phyloP scores from a whole-genome alignment of 1,139 yeast species.

The Yamadazyma atlantica region DNA sequence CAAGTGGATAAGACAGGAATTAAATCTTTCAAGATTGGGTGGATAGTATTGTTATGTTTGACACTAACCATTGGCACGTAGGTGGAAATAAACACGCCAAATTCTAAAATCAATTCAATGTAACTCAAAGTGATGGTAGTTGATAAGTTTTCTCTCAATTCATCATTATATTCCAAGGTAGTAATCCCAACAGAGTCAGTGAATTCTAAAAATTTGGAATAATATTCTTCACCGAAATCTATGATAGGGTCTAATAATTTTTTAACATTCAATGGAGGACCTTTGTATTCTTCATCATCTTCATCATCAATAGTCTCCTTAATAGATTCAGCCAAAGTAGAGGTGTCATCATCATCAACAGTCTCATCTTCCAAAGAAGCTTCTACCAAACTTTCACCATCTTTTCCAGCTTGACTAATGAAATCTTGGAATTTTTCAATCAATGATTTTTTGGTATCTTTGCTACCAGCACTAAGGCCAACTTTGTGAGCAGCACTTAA shows the following conservation, averaged over 20 bases:
- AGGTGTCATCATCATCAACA: conserved; percentile 21
- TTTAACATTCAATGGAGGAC: conserved; percentile 44
- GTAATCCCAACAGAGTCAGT: conserved; percentile 44
- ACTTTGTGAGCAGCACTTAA: conserved; percentile 34
- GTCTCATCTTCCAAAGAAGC: conserved; percentile 17
- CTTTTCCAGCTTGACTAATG: conserved; percentile 36
- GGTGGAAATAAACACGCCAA: conserved; percentile 31
- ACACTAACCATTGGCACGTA: conserved; percentile 41
- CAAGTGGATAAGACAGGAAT: conserved; percentile 27
- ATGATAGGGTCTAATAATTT: conserved; percentile 41
- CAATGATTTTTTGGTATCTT: conserved; percentile 45
- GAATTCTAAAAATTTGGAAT: conserved; percentile 31
- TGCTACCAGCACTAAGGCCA: conserved; percentile 33
- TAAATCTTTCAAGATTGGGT: conserved; percentile 37
- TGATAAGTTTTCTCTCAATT: conserved; percentile 49
- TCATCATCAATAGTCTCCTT: conserved; percentile 23
- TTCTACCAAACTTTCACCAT: conserved; percentile 32
- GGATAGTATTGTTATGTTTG: conserved; percentile 38
- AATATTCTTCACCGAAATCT: conserved; percentile 27
- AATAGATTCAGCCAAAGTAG: conserved; percentile 24
- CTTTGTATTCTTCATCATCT: conserved; percentile 30
- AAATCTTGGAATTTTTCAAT: conserved; percentile 41
- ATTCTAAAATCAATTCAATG: conserved; percentile 40
- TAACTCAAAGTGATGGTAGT: conserved; percentile 49
- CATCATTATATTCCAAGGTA: conserved; percentile 41